Conservation (phyloP, 2,329 filamentous ascomycete genomes). For the Akanthomyces uredinophilus region DNA sequence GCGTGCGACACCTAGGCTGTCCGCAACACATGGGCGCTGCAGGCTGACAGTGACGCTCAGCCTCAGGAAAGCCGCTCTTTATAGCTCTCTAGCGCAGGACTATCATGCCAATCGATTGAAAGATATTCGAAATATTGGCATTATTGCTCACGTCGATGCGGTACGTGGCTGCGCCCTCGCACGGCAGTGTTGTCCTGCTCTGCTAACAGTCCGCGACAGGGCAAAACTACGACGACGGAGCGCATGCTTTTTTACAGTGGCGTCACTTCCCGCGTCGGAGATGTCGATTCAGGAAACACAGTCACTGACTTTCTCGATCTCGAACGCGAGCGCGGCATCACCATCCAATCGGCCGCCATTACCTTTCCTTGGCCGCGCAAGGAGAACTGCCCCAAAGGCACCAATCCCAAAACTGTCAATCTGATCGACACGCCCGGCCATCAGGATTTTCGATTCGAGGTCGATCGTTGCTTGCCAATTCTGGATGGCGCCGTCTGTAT, state of each 20-base stretch:
- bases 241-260: constrained; percentile 98
- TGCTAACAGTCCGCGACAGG: constrained; percentile 36
- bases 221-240: constrained; percentile 97
- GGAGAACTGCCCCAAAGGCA: constrained; percentile 34
- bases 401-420: constrained; percentile 66
- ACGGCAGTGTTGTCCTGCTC: neutral
- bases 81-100: constrained; percentile 18
- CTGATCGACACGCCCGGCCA: constrained; percentile 95
- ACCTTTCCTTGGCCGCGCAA: constrained; percentile 86
- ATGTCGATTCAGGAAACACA: constrained; percentile 94
- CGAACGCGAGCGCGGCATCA: constrained; percentile 88
- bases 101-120: constrained; percentile 21
- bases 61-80: neutral
- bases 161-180: constrained; percentile 33
- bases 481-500: constrained; percentile 90
- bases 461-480: constrained; percentile 81
- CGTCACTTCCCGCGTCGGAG: constrained; percentile 80
- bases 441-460: constrained; percentile 96
- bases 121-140: constrained; percentile 88
- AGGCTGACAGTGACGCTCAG: neutral
- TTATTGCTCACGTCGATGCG: constrained; percentile 97
- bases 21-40: neutral
- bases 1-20: neutral
- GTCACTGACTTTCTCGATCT: constrained; percentile 95
- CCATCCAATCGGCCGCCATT: constrained; percentile 94